A percentile compares a stretch with the other conserved stretches of the same genome.
These are phyloP conservation scores for Aspergillus japonicus DNA, from an alignment of 2,329 filamentous ascomycete species.

Conservation along the genomic window DNA sequence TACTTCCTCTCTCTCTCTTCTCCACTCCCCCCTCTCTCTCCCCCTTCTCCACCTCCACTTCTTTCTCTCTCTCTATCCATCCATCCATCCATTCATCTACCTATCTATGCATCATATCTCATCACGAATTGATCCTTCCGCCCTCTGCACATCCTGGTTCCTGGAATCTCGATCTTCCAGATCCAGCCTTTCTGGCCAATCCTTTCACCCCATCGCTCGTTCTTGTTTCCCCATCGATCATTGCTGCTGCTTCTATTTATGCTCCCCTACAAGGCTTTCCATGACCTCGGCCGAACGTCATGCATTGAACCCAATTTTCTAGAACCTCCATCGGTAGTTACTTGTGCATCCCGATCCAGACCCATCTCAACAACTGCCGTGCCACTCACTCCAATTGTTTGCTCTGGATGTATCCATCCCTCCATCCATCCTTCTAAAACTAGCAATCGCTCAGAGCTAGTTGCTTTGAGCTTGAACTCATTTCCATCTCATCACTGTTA, in stretches of 20 bases:
- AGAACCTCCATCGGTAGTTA: not conserved
- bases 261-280: not conserved
- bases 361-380: not conserved
- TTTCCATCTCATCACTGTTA: not conserved
- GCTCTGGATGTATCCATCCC: not conserved
- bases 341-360: not conserved
- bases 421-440: not conserved
- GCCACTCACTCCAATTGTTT: not conserved
- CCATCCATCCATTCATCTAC: not conserved
- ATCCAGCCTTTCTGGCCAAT: not conserved
- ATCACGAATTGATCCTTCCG: not conserved
- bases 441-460: not conserved
- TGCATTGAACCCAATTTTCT: not conserved
- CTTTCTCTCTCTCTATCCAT: not conserved
- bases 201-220: not conserved
- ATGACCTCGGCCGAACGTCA: not conserved
- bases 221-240: not conserved
- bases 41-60: too few relatives aligned
- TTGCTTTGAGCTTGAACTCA: not conserved
- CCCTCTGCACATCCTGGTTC: not conserved
- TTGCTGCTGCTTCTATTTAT: not conserved
- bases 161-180: not conserved
- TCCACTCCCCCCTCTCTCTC: too few relatives aligned
- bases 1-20: not conserved
- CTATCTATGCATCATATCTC: not conserved